These are phyloP conservation scores for Fusarium dlaminii DNA, from an alignment of 2,329 filamentous ascomycete genomes.

Conservation along the genomic window DNA sequence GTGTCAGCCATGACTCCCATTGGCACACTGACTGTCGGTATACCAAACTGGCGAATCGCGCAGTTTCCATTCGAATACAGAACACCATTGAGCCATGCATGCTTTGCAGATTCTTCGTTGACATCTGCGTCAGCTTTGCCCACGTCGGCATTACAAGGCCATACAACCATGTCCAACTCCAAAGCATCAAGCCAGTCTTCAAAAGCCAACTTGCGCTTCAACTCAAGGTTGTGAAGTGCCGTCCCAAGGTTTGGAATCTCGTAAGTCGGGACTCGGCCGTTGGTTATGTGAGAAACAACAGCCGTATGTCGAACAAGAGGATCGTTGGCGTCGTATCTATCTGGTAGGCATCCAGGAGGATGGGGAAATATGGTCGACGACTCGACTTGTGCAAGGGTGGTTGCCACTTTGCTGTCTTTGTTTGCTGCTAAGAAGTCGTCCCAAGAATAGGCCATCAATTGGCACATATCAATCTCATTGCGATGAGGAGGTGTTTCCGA, in stretches of 20 bases:
- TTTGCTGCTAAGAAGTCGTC: background rate
- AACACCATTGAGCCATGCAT: slow-evolving; percentile 1
- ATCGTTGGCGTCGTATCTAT: background rate
- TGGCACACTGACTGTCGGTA: background rate
- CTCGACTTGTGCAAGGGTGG: background rate
- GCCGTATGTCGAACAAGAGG: slow-evolving; percentile 1
- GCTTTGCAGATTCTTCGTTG: background rate
- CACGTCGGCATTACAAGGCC: slow-evolving; percentile 3
- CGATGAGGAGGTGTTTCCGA: background rate
- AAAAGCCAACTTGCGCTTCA: background rate
- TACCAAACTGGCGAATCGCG: background rate
- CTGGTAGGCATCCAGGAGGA: background rate
- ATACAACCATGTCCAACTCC: background rate
- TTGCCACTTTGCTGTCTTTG: background rate
- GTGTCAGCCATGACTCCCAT: background rate
- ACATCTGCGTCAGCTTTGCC: background rate
- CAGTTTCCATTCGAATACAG: background rate
- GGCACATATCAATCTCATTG: slow-evolving; percentile 1
- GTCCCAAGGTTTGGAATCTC: background rate
- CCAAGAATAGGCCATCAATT: slow-evolving; percentile 5
- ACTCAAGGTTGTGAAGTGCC: background rate
- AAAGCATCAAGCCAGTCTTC: background rate
- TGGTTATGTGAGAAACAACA: background rate
- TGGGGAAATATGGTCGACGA: background rate
- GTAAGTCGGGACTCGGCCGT: background rate